phyloP scores from a whole-genome alignment of 495 filamentous ascomycete species.

The Venustampulla echinocandica region DNA sequence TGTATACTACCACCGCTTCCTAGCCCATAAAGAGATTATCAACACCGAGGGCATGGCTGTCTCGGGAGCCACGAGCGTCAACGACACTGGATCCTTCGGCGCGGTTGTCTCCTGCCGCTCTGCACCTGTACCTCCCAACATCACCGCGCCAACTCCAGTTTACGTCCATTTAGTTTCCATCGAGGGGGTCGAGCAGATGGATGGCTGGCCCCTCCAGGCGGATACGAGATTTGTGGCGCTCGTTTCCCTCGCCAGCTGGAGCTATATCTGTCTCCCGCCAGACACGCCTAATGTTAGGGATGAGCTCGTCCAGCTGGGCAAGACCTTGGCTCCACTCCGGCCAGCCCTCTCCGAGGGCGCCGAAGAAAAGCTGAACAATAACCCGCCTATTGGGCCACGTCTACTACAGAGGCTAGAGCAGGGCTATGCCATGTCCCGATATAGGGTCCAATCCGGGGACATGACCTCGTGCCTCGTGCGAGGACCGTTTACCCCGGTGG shows the following conservation, averaged over 20 bases:
- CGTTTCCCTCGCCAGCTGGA: neutral
- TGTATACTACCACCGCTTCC: too few relatives aligned
- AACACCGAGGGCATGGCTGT: too few relatives aligned
- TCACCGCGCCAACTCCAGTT: neutral
- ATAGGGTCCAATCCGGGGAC: conserved; percentile 34
- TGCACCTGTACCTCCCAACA: neutral
- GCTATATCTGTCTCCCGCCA: neutral
- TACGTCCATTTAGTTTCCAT: conserved; percentile 3
- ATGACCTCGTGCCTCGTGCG: conserved; percentile 30
- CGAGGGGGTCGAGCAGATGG: neutral
- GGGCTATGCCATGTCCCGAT: conserved; percentile 33
- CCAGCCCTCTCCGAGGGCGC: neutral
- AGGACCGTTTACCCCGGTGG: conserved; percentile 32
- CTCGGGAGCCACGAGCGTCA: too few relatives aligned
- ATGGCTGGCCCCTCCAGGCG: too few relatives aligned
- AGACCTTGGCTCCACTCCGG: neutral
- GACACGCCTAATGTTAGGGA: neutral
- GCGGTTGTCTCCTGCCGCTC: too few relatives aligned
- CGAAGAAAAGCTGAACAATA: too few relatives aligned
- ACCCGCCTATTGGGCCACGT: too few relatives aligned
- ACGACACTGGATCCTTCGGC: too few relatives aligned
- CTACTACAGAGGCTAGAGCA: too few relatives aligned
- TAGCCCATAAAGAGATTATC: too few relatives aligned
- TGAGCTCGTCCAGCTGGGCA: neutral
- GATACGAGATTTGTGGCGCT: neutral